Conservation (phyloP, 1,284 basidiomycete species). For the Leccinum subspadiceum region DNA sequence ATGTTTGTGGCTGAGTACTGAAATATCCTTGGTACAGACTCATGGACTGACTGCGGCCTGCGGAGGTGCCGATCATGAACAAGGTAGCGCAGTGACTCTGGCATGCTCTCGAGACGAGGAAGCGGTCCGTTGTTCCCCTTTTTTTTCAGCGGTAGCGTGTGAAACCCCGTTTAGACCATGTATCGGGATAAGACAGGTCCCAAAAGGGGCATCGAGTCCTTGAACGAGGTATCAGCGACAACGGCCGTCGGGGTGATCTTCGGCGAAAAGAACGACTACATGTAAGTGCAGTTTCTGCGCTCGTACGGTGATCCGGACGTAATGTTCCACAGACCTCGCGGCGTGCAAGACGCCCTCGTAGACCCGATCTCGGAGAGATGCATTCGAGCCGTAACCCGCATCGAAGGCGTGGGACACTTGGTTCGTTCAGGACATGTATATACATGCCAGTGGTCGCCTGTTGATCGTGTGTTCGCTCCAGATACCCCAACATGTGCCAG, state of each 20-base stretch:
- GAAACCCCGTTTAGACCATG: constrained; percentile 24
- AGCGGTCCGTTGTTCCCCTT: constrained; percentile 30
- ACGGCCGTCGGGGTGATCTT: constrained; percentile 39
- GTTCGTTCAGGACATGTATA: constrained; percentile 29
- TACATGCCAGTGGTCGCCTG: neutral
- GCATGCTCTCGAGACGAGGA: constrained; percentile 59
- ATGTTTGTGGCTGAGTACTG: neutral
- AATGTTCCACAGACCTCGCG: constrained; percentile 33
- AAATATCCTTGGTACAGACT: constrained; percentile 31
- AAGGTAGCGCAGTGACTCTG: constrained; percentile 41
- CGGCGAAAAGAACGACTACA: constrained; percentile 47
- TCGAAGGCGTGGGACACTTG: constrained; percentile 48
- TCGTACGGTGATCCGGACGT: neutral
- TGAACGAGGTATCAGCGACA: constrained; percentile 38
- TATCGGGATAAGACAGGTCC: constrained; percentile 39
- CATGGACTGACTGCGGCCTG: constrained; percentile 42
- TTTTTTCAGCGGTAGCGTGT: neutral
- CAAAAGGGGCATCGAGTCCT: constrained; percentile 44
- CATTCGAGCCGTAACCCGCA: constrained; percentile 40
- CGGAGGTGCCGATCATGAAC: constrained; percentile 29
- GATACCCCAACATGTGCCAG: constrained; percentile 29
- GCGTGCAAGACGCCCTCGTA: constrained; percentile 45
- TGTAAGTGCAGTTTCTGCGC: constrained; percentile 35
- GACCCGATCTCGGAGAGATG: constrained; percentile 42
- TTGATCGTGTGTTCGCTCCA: constrained; percentile 3